A percentile compares a stretch with the other conserved stretches of the same genome.
phyloP scores from a whole-genome alignment of 371 early-diverging fungal species.

The Lichtheimia ramosa region DNA sequence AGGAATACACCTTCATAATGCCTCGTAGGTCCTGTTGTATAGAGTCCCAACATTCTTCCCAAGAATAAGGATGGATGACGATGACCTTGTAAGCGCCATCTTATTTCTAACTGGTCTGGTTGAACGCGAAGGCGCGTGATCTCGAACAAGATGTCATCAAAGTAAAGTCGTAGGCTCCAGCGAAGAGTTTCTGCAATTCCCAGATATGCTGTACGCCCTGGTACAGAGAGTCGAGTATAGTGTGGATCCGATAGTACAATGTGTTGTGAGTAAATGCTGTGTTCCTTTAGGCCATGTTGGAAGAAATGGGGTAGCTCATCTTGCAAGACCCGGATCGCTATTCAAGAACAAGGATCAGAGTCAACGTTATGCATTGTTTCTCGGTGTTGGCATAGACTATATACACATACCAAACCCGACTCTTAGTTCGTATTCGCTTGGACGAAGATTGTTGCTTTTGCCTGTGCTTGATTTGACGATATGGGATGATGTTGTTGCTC shows the following conservation, averaged over 20 bases:
- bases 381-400: background rate
- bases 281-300: slow-evolving; percentile 37
- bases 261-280: slow-evolving; percentile 42
- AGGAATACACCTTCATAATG: slow-evolving; percentile 56
- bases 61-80: slow-evolving; percentile 30
- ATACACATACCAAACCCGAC: slow-evolving; percentile 12
- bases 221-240: slow-evolving; percentile 50
- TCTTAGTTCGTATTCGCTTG: slow-evolving; percentile 41
- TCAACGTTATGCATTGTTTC: background rate
- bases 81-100: slow-evolving; percentile 56
- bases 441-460: slow-evolving; percentile 4
- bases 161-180: slow-evolving; percentile 54
- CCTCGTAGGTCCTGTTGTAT: slow-evolving; percentile 4
- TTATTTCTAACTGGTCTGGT: slow-evolving; percentile 42
- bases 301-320: slow-evolving; percentile 51
- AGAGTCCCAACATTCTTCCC: slow-evolving; percentile 10
- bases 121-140: slow-evolving; percentile 38
- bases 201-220: slow-evolving; percentile 49
- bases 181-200: slow-evolving; percentile 50
- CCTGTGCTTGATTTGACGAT: background rate
- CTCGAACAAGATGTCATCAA: slow-evolving; percentile 38
- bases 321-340: slow-evolving; percentile 51
- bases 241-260: slow-evolving; percentile 57
- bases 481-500: background rate
- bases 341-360: background rate